A percentile compares a stretch with the other conserved stretches of the same genome.
Evolutionary conservation across 805 yeast genomes (phyloP).

Genomic region (Lachancea waltii): DNA sequence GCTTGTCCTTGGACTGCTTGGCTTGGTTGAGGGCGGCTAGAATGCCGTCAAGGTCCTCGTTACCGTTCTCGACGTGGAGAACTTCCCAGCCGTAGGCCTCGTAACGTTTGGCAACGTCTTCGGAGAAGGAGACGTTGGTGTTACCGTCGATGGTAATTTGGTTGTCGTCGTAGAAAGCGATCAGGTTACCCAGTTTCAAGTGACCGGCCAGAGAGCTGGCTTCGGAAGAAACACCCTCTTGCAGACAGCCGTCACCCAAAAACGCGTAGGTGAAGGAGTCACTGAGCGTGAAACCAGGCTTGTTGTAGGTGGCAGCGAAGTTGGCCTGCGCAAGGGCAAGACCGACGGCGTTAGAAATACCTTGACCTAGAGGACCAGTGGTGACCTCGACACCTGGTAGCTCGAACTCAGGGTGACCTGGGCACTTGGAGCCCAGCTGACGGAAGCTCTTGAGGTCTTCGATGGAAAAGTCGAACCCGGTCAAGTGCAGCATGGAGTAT

Average conservation of each 20-base stretch:
- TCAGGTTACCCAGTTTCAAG: constrained; percentile 84
- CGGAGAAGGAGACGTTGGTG: constrained; percentile 86
- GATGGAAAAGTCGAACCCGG: constrained; percentile 67
- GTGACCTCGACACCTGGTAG: constrained; percentile 94
- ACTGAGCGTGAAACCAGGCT: constrained; percentile 67
- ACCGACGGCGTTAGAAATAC: constrained; percentile 94
- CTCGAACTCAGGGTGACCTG: constrained; percentile 96
- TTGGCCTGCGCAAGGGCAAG: constrained; percentile 90
- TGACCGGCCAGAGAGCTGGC: constrained; percentile 95
- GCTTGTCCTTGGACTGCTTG: constrained; percentile 68
- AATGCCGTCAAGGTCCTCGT: constrained; percentile 68
- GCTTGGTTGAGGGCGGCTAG: constrained; percentile 74
- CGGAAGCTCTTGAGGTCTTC: constrained; percentile 89
- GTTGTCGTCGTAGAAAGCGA: constrained; percentile 95
- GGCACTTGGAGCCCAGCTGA: constrained; percentile 83
- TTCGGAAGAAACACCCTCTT: constrained; percentile 97
- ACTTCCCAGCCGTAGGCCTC: constrained; percentile 95
- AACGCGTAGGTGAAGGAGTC: constrained; percentile 73
- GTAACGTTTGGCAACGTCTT: constrained; percentile 78
- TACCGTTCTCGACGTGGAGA: constrained; percentile 69
- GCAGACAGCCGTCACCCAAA: constrained; percentile 96
- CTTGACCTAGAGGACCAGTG: constrained; percentile 99
- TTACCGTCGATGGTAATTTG: constrained; percentile 94
- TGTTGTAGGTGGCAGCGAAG: constrained; percentile 88
- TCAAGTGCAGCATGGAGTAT: constrained; percentile 77